A percentile compares a stretch with the other conserved stretches of the same genome.
Conservation (phyloP, 306 rosid species). For the Medicago arabica region DNA sequence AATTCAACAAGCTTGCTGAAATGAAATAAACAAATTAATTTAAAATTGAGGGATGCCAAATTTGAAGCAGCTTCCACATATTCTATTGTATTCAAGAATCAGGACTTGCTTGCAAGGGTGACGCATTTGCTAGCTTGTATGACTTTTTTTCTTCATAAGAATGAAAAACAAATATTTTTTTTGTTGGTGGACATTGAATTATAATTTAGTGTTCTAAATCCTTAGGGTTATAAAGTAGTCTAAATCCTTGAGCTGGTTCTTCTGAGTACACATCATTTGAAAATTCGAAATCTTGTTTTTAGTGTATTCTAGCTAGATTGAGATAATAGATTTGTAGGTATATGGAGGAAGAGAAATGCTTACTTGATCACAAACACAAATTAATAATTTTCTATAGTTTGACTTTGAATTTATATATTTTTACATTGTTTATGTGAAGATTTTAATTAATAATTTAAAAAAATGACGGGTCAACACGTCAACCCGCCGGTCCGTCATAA, state of each 20-base stretch:
- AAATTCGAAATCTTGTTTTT: not conserved
- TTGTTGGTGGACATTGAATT: not conserved
- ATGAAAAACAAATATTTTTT: not conserved
- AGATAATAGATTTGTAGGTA: not conserved
- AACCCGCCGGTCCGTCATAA: too few species aligned
- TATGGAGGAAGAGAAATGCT: too few species aligned
- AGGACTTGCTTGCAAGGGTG: not conserved
- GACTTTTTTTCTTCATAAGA: not conserved
- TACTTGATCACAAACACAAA: too few species aligned
- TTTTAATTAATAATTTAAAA: too few species aligned
- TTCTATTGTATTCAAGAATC: not conserved
- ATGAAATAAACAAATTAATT: not conserved
- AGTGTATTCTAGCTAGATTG: not conserved
- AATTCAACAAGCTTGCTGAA: not conserved
- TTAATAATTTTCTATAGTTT: too few species aligned
- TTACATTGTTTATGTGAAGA: too few species aligned
- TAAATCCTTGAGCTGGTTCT: not conserved
- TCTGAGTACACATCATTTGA: not conserved
- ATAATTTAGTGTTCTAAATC: not conserved
- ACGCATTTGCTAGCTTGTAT: not conserved
- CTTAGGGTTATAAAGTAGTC: not conserved
- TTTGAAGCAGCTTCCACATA: conserved; percentile 3
- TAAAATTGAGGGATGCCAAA: not conserved
- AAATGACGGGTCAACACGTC: too few species aligned
- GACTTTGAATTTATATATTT: too few species aligned